phyloP scores from a whole-genome alignment of 1,139 yeast genomes.

The Yamadazyma sp. region DNA sequence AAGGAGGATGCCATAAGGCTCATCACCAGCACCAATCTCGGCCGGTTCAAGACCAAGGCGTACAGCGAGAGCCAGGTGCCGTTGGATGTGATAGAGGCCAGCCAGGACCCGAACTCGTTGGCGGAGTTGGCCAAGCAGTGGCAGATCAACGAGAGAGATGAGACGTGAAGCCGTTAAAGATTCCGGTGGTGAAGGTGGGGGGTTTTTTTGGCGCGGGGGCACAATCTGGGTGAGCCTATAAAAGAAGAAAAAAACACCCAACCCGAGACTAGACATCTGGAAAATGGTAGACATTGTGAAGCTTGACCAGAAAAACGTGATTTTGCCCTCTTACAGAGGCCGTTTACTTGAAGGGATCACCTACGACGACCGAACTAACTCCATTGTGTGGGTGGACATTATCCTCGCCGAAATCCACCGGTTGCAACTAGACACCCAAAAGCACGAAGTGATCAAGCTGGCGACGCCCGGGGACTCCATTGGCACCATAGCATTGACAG shows the following conservation, averaged over 20 bases:
- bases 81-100: conserved; percentile 82
- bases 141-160: conserved; percentile 23
- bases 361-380: conserved; percentile 55
- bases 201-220: too few relatives aligned
- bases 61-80: conserved; percentile 93
- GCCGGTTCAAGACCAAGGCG: conserved; percentile 75
- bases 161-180: neutral
- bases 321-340: conserved; percentile 47
- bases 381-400: conserved; percentile 72
- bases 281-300: neutral
- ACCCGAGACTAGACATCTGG: too few relatives aligned
- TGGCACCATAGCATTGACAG: conserved; percentile 66
- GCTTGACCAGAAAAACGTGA: conserved; percentile 23
- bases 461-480: conserved; percentile 40
- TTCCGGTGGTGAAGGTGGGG: too few relatives aligned
- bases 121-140: conserved; percentile 65
- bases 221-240: too few relatives aligned
- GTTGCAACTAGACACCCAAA: conserved; percentile 24
- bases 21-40: conserved; percentile 64
- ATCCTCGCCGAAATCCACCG: conserved; percentile 58
- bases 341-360: conserved; percentile 68
- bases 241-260: too few relatives aligned
- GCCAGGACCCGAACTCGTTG: conserved; percentile 62
- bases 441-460: conserved; percentile 44
- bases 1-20: conserved; percentile 53